Percentiles rank a stretch among this genome's conserved stretches.
These are phyloP conservation scores for Sclerospora graminicola DNA, from an alignment of 352 stramenopile genomes.

Conservation along the genomic window DNA sequence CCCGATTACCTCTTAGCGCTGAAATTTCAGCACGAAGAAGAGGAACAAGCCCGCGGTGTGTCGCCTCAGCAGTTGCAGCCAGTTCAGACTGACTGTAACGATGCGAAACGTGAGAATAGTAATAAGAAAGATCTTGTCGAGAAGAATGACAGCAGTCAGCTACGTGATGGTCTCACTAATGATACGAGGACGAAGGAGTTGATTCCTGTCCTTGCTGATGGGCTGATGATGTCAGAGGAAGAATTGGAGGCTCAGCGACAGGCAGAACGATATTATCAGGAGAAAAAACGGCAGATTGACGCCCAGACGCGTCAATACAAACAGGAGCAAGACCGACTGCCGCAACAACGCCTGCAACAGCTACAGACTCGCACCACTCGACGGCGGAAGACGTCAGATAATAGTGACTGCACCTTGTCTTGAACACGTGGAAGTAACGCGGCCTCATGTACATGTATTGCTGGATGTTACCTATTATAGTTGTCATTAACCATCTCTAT, in stretches of 20 bases:
- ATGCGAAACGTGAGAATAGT: neutral
- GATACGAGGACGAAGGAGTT: constrained; percentile 27
- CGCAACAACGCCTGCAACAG: constrained; percentile 20
- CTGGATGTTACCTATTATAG: too few species aligned
- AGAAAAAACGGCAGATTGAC: constrained; percentile 48
- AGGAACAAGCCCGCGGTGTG: constrained; percentile 20
- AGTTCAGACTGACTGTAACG: constrained; percentile 4
- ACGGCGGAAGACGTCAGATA: constrained; percentile 8
- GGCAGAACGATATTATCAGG: constrained; percentile 60
- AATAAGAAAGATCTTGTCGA: constrained; percentile 1
- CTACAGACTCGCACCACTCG: constrained; percentile 13
- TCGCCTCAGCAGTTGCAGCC: constrained; percentile 10
- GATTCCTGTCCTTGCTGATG: constrained; percentile 31
- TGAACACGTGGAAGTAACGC: constrained; percentile 24
- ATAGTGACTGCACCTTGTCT: constrained; percentile 38
- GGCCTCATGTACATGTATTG: too few species aligned
- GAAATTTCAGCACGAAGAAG: constrained; percentile 71
- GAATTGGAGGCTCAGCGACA: constrained; percentile 63
- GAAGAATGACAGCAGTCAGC: constrained; percentile 11
- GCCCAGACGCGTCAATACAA: constrained; percentile 28
- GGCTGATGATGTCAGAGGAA: constrained; percentile 45
- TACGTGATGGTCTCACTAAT: constrained; percentile 2
- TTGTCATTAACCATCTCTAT: too few species aligned
- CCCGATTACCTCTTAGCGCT: constrained; percentile 66
- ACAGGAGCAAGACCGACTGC: constrained; percentile 19